Evolutionary conservation across 345 rosid genomes (phyloP), one percentile per base, ranked within the genome.

Genomic region (Angophora floribunda): DNA sequence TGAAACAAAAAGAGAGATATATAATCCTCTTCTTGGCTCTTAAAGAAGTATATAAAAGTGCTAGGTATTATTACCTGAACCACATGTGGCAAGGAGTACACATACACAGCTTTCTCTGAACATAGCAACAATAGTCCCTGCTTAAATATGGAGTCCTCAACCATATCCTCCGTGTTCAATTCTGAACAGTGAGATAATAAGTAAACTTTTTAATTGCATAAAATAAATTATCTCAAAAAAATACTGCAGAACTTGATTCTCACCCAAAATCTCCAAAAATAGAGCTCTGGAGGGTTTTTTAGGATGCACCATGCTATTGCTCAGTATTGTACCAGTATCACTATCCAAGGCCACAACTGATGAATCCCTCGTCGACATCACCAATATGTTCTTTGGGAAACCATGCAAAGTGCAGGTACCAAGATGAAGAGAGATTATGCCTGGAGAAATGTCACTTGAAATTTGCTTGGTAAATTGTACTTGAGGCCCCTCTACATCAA

Each of bases 271-370:
- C 90, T 96, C 96, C 99, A 96, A 92, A 89, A 90, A 95, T 26
- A 96, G 92, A 88, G 98, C 98, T 91, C 88, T 94, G 57, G 95
- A 97, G 61, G 98, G 98, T 91, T 94, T 96, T 92, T 96, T 96
- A 24, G 98, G 99, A 90, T 93, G 94, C 86, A 97, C 92, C 79
- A 89, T 87, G 91, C 91, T 90, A 82, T 92, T 87, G 89, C 97
- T 95, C 90, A 97, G 88, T 89, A 88, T 91, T 90, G 94, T 95
- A 89, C 99, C 97, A 44, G 93, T 90, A 87, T 96, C 97, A 59
- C 92, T 90, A 87, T 97, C 99, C 28, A 97, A 89, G 86, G 93
- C 95, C 91, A 95, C 85, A 87, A 96, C 94, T 9, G 99, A 96
- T 7, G 99, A 96, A 89, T 96, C 99, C 91, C 93, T 96, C 22